phyloP scores from a whole-genome alignment of 257 asterid genomes.

The Plantago ovata region DNA sequence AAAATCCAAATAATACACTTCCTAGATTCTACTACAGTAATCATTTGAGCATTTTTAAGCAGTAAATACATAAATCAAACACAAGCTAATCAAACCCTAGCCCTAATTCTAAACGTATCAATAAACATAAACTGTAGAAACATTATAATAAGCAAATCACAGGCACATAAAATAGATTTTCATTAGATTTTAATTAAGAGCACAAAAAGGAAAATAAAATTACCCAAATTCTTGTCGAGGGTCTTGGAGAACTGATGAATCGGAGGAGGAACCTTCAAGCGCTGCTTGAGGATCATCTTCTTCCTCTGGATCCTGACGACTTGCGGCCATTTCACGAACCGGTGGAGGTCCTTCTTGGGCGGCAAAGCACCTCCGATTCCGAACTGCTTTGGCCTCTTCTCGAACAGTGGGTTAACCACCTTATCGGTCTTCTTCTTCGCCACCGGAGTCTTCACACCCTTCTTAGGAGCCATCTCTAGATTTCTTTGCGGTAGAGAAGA shows the following conservation, averaged over 20 bases:
- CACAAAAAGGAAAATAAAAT: too few species aligned
- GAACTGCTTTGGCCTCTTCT: constrained; percentile 46
- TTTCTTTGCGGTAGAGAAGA: too few species aligned
- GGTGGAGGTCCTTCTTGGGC: constrained; percentile 44
- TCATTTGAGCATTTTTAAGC: too few species aligned
- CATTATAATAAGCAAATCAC: too few species aligned
- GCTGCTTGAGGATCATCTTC: constrained; percentile 37
- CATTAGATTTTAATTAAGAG: too few species aligned
- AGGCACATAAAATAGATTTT: too few species aligned
- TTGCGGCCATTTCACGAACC: constrained; percentile 46
- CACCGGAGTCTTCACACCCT: constrained; percentile 30
- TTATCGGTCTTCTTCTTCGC: constrained; percentile 35
- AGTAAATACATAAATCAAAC: too few species aligned
- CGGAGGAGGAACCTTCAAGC: constrained; percentile 35
- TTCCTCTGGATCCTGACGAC: constrained; percentile 47
- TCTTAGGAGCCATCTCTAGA: constrained; percentile 37
- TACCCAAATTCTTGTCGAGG: constrained; percentile 42
- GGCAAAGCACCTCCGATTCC: constrained; percentile 52
- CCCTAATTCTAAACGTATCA: too few species aligned
- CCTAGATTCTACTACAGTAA: too few species aligned
- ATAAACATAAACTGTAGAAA: too few species aligned
- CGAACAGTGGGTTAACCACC: constrained; percentile 36
- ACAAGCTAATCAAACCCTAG: too few species aligned
- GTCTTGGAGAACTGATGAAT: constrained; percentile 47
- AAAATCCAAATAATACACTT: too few species aligned